These are phyloP conservation scores for Trypanosomatidae sp. DNA, from an alignment of 208 protist species.

Conservation along the genomic window DNA sequence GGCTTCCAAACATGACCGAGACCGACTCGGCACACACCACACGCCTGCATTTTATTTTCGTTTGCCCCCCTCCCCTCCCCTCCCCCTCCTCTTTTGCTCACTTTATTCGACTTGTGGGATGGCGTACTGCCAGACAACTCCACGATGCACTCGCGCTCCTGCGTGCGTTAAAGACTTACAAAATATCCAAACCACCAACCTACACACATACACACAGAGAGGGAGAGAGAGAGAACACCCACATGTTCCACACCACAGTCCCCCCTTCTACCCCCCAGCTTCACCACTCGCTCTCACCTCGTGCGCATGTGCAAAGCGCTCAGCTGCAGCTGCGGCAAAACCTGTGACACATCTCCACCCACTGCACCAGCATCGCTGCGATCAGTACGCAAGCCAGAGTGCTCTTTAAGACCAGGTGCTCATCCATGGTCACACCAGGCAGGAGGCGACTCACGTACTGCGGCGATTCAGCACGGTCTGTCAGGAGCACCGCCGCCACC, in stretches of 20 bases:
- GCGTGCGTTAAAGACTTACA: not conserved
- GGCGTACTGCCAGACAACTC: not conserved
- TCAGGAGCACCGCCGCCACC: constrained; percentile 22
- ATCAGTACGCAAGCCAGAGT: constrained; percentile 11
- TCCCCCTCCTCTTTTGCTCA: not conserved
- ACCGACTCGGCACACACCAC: not conserved
- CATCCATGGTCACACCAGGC: constrained; percentile 24
- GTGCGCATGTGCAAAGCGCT: not conserved
- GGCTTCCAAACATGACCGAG: not conserved
- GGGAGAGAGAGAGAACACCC: not conserved
- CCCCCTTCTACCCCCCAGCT: not conserved
- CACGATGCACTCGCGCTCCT: not conserved
- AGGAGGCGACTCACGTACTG: constrained; percentile 17
- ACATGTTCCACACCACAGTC: not conserved
- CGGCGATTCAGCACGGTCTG: constrained; percentile 15
- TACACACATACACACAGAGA: not conserved
- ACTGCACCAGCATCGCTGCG: constrained; percentile 28
- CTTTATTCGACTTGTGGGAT: not conserved
- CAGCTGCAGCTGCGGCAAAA: constrained; percentile 12
- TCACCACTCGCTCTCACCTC: not conserved
- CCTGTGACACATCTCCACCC: constrained; percentile 29
- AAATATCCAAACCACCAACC: not conserved
- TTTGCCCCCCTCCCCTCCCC: too few species aligned
- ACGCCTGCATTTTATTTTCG: too few species aligned
- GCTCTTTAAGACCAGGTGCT: constrained; percentile 27